Base-by-base conservation (phyloP, 1,284 basidiomycete species). In the Tausonia pullulans region DNA sequence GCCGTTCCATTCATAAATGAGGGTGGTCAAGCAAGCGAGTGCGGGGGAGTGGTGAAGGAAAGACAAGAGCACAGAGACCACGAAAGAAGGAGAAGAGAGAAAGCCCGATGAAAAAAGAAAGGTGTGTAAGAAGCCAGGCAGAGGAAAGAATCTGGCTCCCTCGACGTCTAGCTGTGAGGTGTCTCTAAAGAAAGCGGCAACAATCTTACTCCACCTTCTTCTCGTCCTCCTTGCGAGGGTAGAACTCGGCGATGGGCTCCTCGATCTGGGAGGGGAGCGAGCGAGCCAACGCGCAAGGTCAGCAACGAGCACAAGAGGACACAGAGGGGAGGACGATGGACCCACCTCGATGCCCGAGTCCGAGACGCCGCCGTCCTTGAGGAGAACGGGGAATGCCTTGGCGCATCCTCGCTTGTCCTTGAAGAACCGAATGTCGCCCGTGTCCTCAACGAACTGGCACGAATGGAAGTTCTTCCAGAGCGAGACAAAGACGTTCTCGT, bases 341-440 rank as follows among this genome's bases (percentile, higher is more conserved):
- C 27, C 27, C 27, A 27, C 27, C 27, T 27, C 27, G 27, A 27
- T 27, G 27, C 27, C 27, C 27, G 27, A 49, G 41, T 64, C 63
- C 3, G 58, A 60, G 51, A 60, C 58, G 5, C 50, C 14, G 14
- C 60, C 60, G n/a, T 49, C 51, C 14, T 53, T 44, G 11, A 48
- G 43, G 61, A 56, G 56, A 43, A 43, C 48, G 16, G 63, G 58
- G 63, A 52, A 64, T 1, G 63, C 60, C 52, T 53, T 49, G 16
- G 48, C 63, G 13, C 53, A 11, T 43, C 63, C 63, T 4, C 39
- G 10, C 58, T 60, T 64, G 58, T 64, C 52, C 46, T 92, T 93
- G 84, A 86, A 96, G 81, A 97, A 96, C 65, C 92, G 75, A 68
- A 95, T 83, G 72, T 91, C 85, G 63, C 90, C 92, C 71, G 89